phyloP scores from a whole-genome alignment of 148 eudicot species.

The Spergularia bocconei region DNA sequence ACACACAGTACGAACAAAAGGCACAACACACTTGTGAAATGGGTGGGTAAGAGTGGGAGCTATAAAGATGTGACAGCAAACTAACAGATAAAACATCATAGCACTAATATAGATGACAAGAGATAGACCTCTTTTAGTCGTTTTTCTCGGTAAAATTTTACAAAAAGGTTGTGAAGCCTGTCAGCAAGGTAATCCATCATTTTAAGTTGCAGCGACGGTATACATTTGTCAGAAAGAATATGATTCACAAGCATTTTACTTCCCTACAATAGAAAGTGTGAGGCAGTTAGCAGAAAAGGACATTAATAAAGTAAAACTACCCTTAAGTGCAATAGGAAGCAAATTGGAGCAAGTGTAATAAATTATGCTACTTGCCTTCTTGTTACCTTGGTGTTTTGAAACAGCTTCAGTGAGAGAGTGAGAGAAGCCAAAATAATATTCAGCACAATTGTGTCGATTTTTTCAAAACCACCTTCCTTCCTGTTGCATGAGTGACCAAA shows the following conservation, averaged over 20 bases:
- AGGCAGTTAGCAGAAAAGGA: constrained; percentile 17
- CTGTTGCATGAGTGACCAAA: constrained; percentile 28
- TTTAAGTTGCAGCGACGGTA: constrained; percentile 32
- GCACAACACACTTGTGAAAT: background rate
- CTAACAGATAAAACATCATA: background rate
- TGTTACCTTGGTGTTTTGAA: constrained; percentile 34
- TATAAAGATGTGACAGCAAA: background rate
- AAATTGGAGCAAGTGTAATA: background rate
- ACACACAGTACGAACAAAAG: background rate
- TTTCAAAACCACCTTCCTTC: constrained; percentile 40
- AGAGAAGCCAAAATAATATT: constrained; percentile 60
- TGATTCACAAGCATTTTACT: constrained; percentile 41
- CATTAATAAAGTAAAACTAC: background rate
- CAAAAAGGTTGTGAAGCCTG: constrained; percentile 59
- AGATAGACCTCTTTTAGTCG: constrained; percentile 56
- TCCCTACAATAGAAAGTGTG: constrained; percentile 46
- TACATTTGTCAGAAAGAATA: constrained; percentile 54
- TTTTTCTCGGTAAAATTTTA: constrained; percentile 50
- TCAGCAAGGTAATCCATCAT: constrained; percentile 55
- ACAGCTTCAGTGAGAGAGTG: constrained; percentile 55
- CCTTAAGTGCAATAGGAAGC: background rate
- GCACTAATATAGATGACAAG: background rate
- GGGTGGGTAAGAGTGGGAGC: background rate
- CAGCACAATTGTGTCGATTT: constrained; percentile 39
- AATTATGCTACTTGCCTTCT: constrained; percentile 10